A percentile compares a stretch with the other conserved stretches of the same genome.
Evolutionary conservation across 306 rosid species (phyloP).

Genomic region (Rubus idaeus): DNA sequence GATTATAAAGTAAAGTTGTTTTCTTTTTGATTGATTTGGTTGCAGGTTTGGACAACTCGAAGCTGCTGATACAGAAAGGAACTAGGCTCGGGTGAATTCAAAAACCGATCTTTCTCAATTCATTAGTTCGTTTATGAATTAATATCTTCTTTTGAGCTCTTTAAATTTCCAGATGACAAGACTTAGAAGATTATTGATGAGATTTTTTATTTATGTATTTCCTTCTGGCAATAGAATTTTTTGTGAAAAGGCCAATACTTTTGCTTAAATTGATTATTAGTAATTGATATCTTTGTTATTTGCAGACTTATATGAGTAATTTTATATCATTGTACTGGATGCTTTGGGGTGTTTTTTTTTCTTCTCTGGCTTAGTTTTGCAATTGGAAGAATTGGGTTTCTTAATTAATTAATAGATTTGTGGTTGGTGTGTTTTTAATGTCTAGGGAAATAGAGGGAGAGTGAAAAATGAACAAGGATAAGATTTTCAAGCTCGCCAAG

Average conservation of each 20-base stretch:
- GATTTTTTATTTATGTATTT: background rate
- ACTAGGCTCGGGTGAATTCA: background rate
- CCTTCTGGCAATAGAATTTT: background rate
- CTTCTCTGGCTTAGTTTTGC: background rate
- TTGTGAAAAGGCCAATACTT: no score
- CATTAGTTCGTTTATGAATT: background rate
- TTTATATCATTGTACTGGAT: background rate
- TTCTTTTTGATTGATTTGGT: background rate
- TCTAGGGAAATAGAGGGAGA: conserved; percentile 17
- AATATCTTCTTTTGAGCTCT: background rate
- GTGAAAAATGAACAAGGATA: conserved; percentile 68
- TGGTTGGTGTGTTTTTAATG: conserved; percentile 1
- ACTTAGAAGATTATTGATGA: background rate
- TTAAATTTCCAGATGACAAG: background rate
- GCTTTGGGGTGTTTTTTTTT: background rate
- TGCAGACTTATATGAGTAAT: background rate
- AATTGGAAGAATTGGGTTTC: background rate
- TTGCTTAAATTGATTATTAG: no score
- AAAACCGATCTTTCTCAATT: background rate
- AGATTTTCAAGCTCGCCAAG: conserved; percentile 87
- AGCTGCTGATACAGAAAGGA: background rate
- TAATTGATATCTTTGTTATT: no score
- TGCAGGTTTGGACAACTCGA: background rate
- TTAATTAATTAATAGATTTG: background rate
- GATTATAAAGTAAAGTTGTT: background rate